Conservation (phyloP, 1,139 yeast species). For the Yarrowia galli region DNA sequence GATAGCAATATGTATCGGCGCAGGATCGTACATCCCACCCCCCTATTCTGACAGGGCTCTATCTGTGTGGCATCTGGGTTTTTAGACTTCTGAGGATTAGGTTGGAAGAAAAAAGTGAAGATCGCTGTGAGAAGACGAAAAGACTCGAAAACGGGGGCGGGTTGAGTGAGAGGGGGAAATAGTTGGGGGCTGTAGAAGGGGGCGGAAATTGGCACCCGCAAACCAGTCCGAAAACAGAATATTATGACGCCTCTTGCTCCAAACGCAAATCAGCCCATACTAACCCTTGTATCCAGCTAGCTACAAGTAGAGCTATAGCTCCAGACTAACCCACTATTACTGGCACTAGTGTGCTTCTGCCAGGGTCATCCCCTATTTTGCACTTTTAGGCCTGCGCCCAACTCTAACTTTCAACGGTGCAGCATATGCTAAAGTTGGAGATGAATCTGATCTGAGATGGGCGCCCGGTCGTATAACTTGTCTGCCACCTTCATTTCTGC, state of each 20-base stretch:
- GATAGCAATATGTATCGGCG: no score
- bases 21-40: neutral
- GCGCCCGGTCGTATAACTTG: constrained; percentile 11
- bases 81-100: constrained; percentile 6
- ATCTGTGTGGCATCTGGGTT: neutral
- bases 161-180: neutral
- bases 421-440: constrained; percentile 28
- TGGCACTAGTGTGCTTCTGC: constrained; percentile 17
- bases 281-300: neutral
- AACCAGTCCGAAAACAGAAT: neutral
- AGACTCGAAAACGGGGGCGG: constrained; percentile 3
- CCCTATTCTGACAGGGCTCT: constrained; percentile 28
- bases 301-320: neutral
- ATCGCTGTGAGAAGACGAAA: neutral
- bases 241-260: neutral
- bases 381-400: constrained; percentile 6
- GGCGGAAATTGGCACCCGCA: neutral
- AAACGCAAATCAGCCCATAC: neutral
- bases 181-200: no score
- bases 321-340: no score
- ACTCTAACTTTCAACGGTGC: constrained; percentile 36
- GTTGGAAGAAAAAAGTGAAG: constrained; percentile 12
- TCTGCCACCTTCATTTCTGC: neutral
- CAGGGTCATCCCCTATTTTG: constrained; percentile 31
- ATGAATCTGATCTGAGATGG: constrained; percentile 27